Percentiles rank a stretch among this genome's conserved stretches.
Conservation (phyloP, 345 rosid genomes). For the Abelmoschus esculentus region DNA sequence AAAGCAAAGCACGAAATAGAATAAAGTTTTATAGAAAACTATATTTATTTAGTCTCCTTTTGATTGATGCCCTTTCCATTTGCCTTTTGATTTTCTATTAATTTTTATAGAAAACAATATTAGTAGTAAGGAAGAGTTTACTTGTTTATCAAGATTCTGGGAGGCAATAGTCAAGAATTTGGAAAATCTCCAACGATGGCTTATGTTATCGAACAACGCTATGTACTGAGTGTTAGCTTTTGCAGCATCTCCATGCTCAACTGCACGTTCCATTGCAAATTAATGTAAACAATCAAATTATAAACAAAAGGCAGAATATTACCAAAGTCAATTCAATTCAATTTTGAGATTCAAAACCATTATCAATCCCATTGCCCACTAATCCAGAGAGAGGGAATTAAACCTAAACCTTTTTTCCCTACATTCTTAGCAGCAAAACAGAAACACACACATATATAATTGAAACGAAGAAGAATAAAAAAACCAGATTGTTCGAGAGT, state of each 20-base stretch:
- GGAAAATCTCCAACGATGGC: conserved; percentile 63
- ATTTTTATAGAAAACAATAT: neutral
- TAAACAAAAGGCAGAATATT: neutral
- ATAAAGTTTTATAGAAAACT: neutral
- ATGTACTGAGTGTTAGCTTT: conserved; percentile 47
- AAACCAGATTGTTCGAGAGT: conserved; percentile 36
- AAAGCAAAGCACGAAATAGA: conserved; percentile 11
- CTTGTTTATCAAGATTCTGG: conserved; percentile 50
- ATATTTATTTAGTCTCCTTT: neutral
- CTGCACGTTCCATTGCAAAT: conserved; percentile 18
- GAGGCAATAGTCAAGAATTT: conserved; percentile 49
- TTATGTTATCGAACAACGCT: conserved; percentile 53
- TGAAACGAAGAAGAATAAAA: neutral
- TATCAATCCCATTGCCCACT: neutral
- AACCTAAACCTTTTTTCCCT: neutral
- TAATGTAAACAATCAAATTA: neutral
- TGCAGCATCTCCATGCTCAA: conserved; percentile 35
- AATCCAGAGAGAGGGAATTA: neutral
- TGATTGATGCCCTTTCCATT: neutral
- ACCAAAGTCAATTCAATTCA: neutral
- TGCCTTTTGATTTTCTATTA: neutral
- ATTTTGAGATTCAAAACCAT: neutral
- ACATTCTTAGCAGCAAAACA: neutral
- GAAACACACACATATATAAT: neutral
- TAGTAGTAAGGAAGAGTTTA: conserved; percentile 16